Percentiles rank a stretch among this genome's conserved stretches.
phyloP scores from a whole-genome alignment of 2,329 filamentous ascomycete species.

The Neonectria hederae region DNA sequence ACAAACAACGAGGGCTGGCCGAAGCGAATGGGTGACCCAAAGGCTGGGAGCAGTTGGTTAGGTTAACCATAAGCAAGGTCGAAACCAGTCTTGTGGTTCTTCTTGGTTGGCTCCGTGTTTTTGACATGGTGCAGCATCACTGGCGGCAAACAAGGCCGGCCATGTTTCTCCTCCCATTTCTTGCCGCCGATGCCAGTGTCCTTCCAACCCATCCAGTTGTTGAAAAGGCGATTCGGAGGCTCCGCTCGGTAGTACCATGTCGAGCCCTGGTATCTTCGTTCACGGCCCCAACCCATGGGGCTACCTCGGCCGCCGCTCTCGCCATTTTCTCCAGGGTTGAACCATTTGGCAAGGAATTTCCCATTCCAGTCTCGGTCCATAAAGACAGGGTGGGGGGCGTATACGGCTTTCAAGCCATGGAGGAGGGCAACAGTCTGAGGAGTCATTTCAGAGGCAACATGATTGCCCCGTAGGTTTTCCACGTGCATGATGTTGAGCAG shows the following conservation, averaged over 20 bases:
- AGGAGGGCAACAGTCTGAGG: slow-evolving; percentile 77
- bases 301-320: slow-evolving; percentile 64
- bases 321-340: slow-evolving; percentile 67
- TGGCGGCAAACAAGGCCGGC: slow-evolving; percentile 66
- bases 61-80: slow-evolving; percentile 51
- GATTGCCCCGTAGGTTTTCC: slow-evolving; percentile 77
- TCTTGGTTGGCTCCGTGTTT: slow-evolving; percentile 61
- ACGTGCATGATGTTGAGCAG: slow-evolving; percentile 81
- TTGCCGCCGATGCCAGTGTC: slow-evolving; percentile 64
- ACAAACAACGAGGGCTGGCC: slow-evolving; percentile 15
- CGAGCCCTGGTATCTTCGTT: slow-evolving; percentile 65
- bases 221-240: slow-evolving; percentile 66
- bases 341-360: slow-evolving; percentile 64
- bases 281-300: slow-evolving; percentile 68
- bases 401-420: slow-evolving; percentile 82
- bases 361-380: slow-evolving; percentile 78
- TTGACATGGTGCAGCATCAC: slow-evolving; percentile 70
- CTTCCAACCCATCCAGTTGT: slow-evolving; percentile 70
- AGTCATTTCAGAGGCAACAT: slow-evolving; percentile 84
- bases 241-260: slow-evolving; percentile 70
- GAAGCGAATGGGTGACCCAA: slow-evolving; percentile 16
- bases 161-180: slow-evolving; percentile 65
- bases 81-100: slow-evolving; percentile 52
- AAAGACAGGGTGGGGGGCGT: slow-evolving; percentile 81
- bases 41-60: not conserved